These are phyloP conservation scores for Phaffia australis DNA, from an alignment of 768 basidiomycete genomes.

Conservation along the genomic window DNA sequence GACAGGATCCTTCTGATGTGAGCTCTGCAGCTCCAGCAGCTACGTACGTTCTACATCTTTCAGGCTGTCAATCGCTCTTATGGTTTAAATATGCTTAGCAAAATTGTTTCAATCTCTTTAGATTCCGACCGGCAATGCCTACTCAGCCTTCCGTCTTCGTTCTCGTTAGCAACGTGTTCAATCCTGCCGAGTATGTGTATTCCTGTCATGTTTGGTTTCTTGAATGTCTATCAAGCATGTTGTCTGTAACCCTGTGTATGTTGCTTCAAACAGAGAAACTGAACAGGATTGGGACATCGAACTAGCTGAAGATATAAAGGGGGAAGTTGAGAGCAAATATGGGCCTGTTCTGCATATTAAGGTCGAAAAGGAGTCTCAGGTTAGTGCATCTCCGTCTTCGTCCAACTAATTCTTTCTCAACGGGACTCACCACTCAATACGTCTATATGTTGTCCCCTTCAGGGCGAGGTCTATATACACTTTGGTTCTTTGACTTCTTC, in stretches of 20 bases:
- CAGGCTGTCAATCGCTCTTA: slow-evolving; percentile 19
- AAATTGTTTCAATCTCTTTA: slow-evolving; percentile 32
- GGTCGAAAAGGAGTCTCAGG: slow-evolving; percentile 87
- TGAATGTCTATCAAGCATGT: slow-evolving; percentile 13
- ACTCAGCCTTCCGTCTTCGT: slow-evolving; percentile 69
- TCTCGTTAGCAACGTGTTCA: slow-evolving; percentile 88
- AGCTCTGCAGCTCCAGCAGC: slow-evolving; percentile 11
- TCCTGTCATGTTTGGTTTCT: background rate
- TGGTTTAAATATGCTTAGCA: background rate
- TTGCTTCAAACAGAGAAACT: slow-evolving; percentile 56
- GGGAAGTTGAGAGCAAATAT: slow-evolving; percentile 84
- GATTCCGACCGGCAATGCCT: slow-evolving; percentile 66
- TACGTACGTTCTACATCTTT: slow-evolving; percentile 19
- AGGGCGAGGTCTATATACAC: slow-evolving; percentile 98
- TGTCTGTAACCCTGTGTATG: background rate
- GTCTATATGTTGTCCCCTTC: slow-evolving; percentile 11
- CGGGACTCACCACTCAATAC: background rate
- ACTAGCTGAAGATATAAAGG: slow-evolving; percentile 89
- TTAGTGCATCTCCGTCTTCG: slow-evolving; percentile 37
- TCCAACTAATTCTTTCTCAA: slow-evolving; percentile 2
- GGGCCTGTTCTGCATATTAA: slow-evolving; percentile 78
- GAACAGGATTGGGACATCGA: slow-evolving; percentile 95
- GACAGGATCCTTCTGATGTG: slow-evolving; percentile 45
- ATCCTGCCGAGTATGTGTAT: slow-evolving; percentile 75
- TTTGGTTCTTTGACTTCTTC: slow-evolving; percentile 70